Base-by-base conservation (phyloP, 2,329 filamentous ascomycete genomes). In the Fusarium staphyleae region DNA sequence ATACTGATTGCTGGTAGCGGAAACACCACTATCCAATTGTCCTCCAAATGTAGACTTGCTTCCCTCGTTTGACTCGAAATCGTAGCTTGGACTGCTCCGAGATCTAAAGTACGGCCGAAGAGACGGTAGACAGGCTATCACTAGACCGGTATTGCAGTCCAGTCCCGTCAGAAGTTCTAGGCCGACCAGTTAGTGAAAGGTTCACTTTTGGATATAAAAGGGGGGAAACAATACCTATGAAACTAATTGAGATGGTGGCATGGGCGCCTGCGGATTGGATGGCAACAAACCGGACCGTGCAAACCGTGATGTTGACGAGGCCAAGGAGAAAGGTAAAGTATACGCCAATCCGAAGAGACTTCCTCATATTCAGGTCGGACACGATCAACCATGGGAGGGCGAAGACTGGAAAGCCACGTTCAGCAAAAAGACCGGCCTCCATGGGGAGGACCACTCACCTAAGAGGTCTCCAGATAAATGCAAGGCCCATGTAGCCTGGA, bases 321-420 rank as follows among this genome's bases (percentile, higher is more conserved):
- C 56, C 56, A 2, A 60, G 50, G 9, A 60, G 51, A 3, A 60
- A 60, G 0, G 55, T 60, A 4, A 55, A 37, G 11, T 60, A 60
- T 1, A 60, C 24, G 0, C 55, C 55, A 1, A 45, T 22, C 5
- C 33, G 32, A 0, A 60, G 36, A 24, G 34, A 51, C 13, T 44
- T 45, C 16, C 50, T 55, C 12, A 60, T 30, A 44, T 60, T 55
- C 1, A 60, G 29, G 13, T 60, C 56, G 4, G 55, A 51, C 0
- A 60, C 50, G 0, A 60, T 60, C 0, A 55, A 18, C 55, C 55
- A 60, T 0, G 56, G 56, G 12, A 60, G 44, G 4, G 48, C 26
- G 0, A 60, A 60, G 9, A 60, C 56, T 60, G 24, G 1, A 18
- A 4, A 24, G 19, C 6, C 19, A 22, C 6, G 19, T 22, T 22